Conservation (phyloP, 225 moss, liverwort and hornwort genomes). For the Marchantia polymorpha region DNA sequence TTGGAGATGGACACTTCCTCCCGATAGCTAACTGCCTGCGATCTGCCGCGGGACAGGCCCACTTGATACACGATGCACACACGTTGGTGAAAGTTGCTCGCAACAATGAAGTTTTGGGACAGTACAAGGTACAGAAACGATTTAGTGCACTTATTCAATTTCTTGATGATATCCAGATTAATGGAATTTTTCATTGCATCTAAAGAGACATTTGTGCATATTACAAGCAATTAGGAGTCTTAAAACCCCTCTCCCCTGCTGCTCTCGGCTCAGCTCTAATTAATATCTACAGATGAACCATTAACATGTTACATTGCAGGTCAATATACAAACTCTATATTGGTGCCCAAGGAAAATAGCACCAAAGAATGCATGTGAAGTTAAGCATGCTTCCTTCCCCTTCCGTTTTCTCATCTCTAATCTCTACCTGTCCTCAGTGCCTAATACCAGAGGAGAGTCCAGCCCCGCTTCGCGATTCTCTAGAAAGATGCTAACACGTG, state of each 20-base stretch:
- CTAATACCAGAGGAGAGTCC: background rate
- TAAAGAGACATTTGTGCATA: background rate
- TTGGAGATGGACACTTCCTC: too few species aligned
- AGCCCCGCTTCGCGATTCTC: background rate
- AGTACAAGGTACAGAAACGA: background rate
- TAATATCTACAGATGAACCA: constrained; percentile 15
- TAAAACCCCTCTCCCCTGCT: background rate
- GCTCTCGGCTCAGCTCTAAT: constrained; percentile 9
- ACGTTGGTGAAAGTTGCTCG: too few species aligned
- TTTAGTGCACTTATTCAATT: background rate
- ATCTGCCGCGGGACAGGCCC: too few species aligned
- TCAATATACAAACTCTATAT: constrained; percentile 18
- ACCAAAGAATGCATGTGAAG: constrained; percentile 18
- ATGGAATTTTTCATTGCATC: constrained; percentile 11
- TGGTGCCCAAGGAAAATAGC: constrained; percentile 15
- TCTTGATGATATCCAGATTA: background rate
- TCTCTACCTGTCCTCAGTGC: background rate
- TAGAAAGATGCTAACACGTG: background rate
- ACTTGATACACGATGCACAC: too few species aligned
- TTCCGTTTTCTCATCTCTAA: background rate
- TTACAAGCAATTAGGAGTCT: background rate
- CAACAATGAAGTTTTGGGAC: too few species aligned
- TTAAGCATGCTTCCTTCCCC: constrained; percentile 7
- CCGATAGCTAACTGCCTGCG: too few species aligned
- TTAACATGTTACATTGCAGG: constrained; percentile 16